Conservation (phyloP, 2,329 filamentous ascomycete species). For the Colletotrichum viniferum region DNA sequence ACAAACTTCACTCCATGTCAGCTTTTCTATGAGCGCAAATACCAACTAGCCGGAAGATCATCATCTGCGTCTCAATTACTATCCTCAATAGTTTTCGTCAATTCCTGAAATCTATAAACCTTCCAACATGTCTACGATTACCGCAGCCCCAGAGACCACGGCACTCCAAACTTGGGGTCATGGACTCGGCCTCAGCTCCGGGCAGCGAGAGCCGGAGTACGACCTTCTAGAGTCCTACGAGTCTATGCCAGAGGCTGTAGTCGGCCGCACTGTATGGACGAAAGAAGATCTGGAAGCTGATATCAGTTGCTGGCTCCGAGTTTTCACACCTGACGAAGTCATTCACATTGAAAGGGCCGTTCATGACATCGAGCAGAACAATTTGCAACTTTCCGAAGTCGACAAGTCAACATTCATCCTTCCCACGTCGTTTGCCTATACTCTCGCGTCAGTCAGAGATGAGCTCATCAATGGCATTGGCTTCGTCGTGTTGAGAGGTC, state of each 20-base stretch:
- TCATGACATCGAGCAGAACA: not conserved
- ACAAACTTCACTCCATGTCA: not conserved
- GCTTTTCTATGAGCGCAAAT: not conserved
- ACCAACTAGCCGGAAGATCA: not conserved
- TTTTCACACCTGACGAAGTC: not conserved
- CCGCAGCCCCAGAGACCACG: not conserved
- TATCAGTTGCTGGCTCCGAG: not conserved
- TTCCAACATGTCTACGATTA: not conserved
- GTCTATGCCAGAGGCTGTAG: not conserved
- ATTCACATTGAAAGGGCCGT: not conserved
- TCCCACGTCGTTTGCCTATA: not conserved
- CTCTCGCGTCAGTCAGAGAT: not conserved
- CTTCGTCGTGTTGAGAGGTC: not conserved
- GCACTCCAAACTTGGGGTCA: not conserved
- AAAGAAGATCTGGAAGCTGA: not conserved
- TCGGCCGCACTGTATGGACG: not conserved
- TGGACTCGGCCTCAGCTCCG: not conserved
- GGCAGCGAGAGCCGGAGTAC: not conserved
- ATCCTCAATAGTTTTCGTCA: not conserved
- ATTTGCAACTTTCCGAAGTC: not conserved
- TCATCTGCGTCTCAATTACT: not conserved
- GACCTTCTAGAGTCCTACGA: not conserved
- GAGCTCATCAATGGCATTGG: not conserved
- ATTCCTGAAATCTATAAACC: rapidly evolving
- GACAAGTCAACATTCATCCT: not conserved